Base-by-base conservation (phyloP, 192 early-diverging fungal genomes). In the Dissophora globulifera region DNA sequence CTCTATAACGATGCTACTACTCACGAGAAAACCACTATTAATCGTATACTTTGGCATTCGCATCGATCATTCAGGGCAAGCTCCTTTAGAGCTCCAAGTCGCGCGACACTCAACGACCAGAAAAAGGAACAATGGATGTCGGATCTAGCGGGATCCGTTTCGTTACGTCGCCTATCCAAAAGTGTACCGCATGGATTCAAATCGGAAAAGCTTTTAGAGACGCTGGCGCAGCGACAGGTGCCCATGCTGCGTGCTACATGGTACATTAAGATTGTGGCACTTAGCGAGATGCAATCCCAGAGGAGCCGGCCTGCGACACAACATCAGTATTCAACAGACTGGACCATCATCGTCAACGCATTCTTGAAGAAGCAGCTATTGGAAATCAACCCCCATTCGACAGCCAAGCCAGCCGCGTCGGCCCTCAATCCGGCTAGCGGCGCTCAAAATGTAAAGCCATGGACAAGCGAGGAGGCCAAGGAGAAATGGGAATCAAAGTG, bases 211-310 rank as follows among this genome's bases (percentile, higher is more conserved):
- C 62, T 93, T 42, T 50, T 92, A 7, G 90, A 91, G 16, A 47
- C 79, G 15, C 62, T 92, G 56, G 69, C 82, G 8, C 50, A 65
- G 41, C 72, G 85, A 33, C 69, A 75, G 29, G 89, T 93, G 15
- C 88, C 92, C 0, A 64, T 89, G 42, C 65, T 83, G 22, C 79
- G 90, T 13, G 88, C 92, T 0, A 65, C 89, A 9, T 93, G 92
- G 92, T 88, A 85, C 33, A 89, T 91, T 25, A 87, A 90, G 40
- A 81, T 91, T 25, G 82, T 87, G 12, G 90, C 89, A 8, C 63
- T 89, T 25, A 85, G 85, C 25, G 88, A 89, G 68, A 87, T 91
- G 83, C 67, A 69, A 17, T 55, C 74, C 17, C 64, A 50, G 15
- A 46, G 72, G 30, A 65, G 52, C 42, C 48, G 72, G 19, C 45